A percentile compares a stretch with the other conserved stretches of the same genome.
phyloP scores from a whole-genome alignment of 2,329 filamentous ascomycete genomes.

The Atkinsonella texensis region DNA sequence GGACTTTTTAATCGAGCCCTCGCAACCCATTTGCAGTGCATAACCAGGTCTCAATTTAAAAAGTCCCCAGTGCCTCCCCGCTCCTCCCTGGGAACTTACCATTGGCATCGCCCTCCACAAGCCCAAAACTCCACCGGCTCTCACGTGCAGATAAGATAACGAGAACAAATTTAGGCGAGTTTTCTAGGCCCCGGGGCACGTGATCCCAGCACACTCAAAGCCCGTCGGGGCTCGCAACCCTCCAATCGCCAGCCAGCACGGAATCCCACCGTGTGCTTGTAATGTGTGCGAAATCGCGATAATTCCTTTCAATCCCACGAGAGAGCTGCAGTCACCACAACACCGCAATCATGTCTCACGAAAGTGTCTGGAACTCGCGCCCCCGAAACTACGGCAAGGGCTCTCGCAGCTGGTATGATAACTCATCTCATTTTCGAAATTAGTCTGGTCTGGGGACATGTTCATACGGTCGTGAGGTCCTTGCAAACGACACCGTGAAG shows the following conservation, averaged over 20 bases:
- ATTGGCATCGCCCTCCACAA: neutral
- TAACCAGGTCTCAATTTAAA: no score
- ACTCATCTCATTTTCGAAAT: neutral
- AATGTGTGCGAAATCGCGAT: conserved; percentile 5
- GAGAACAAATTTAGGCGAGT: neutral
- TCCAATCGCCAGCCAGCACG: conserved; percentile 21
- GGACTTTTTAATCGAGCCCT: no score
- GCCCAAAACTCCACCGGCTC: rapidly evolving
- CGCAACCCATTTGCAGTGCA: no score
- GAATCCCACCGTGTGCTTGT: conserved; percentile 5
- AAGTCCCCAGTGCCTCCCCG: no score
- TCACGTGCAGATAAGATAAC: conserved; percentile 13
- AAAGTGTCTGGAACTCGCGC: conserved; percentile 98
- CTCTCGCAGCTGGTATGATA: conserved; percentile 74
- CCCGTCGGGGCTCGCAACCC: conserved; percentile 26
- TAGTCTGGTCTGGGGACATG: neutral
- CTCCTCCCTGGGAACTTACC: no score
- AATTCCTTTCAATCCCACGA: conserved; percentile 10
- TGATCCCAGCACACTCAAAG: neutral
- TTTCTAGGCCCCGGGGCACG: conserved; percentile 1
- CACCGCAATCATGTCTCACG: conserved; percentile 54
- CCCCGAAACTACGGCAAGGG: conserved; percentile 97
- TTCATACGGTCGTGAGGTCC: neutral
- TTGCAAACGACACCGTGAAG: neutral
- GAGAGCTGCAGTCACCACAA: conserved; percentile 10